Evolutionary conservation across 139 green algal species (phyloP).

Genomic region (Ettlia oleoabundans): DNA sequence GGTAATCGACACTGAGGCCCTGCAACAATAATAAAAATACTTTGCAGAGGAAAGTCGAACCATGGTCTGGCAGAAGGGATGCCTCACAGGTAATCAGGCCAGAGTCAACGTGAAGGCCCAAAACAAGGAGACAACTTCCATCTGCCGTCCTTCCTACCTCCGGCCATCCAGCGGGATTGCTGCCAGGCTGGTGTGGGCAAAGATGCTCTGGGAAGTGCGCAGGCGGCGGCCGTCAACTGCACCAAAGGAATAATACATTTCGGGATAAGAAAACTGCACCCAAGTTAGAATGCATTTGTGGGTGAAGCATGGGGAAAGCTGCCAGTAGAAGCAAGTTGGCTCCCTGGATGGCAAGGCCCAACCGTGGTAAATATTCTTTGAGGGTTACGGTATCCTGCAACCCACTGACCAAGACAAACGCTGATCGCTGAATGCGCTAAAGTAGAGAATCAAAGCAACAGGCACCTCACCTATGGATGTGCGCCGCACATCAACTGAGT

Average conservation of each 20-base stretch:
- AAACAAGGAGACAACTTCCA: too few relatives aligned
- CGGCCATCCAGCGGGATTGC: conserved; percentile 10
- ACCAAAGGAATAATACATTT: background rate
- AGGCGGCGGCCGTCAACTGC: background rate
- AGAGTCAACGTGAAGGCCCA: too few relatives aligned
- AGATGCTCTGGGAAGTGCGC: conserved; percentile 29
- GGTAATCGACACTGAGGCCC: background rate
- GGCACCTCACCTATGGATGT: background rate
- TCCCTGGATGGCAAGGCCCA: too few relatives aligned
- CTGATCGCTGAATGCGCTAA: too few relatives aligned
- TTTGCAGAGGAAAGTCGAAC: too few relatives aligned
- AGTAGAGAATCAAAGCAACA: background rate
- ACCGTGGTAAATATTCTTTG: too few relatives aligned
- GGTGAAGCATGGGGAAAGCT: background rate
- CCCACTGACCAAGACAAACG: too few relatives aligned
- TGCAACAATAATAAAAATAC: background rate
- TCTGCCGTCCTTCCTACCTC: background rate
- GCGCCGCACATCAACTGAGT: background rate
- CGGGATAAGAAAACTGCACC: background rate
- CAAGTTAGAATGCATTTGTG: background rate
- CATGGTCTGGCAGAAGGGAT: too few relatives aligned
- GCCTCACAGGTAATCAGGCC: too few relatives aligned
- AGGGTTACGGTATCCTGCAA: too few relatives aligned
- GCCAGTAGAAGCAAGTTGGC: too few relatives aligned
- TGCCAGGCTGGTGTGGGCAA: conserved; percentile 9